These are phyloP conservation scores for Tetratostichococcus sp. DNA, from an alignment of 139 green algal genomes.

Conservation along the genomic window DNA sequence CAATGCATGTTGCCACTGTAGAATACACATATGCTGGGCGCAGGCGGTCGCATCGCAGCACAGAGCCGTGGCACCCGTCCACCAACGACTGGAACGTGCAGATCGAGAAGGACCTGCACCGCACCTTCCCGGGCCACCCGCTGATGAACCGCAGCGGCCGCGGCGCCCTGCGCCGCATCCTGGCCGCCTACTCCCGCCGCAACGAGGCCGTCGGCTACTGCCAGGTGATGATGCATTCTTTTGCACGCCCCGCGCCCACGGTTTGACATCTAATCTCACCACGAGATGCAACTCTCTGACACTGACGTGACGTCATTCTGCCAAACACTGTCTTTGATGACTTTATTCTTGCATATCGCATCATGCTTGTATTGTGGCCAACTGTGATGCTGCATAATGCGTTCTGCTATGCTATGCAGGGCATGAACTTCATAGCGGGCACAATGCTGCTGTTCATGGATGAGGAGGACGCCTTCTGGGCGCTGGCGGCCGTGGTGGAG, in stretches of 20 bases:
- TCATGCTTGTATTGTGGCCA: too few relatives aligned
- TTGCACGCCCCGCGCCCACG: not conserved
- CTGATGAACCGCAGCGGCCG: constrained; percentile 58
- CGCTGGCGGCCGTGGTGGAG: constrained; percentile 64
- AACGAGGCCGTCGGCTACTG: constrained; percentile 80
- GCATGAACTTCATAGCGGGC: constrained; percentile 86
- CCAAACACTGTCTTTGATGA: too few relatives aligned
- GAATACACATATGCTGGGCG: too few relatives aligned
- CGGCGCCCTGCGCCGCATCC: constrained; percentile 56
- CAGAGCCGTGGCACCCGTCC: constrained; percentile 10
- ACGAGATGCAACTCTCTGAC: too few relatives aligned
- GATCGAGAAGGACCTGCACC: constrained; percentile 82
- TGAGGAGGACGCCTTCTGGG: constrained; percentile 91
- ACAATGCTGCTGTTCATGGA: constrained; percentile 77
- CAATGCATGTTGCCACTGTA: too few relatives aligned
- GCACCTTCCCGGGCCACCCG: constrained; percentile 63
- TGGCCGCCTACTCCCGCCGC: constrained; percentile 67
- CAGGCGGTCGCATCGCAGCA: not conserved
- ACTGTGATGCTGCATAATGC: too few relatives aligned
- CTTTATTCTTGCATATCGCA: too few relatives aligned
- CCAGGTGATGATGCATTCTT: constrained; percentile 40
- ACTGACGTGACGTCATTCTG: too few relatives aligned
- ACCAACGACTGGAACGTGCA: constrained; percentile 54
- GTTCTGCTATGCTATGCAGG: constrained; percentile 22
- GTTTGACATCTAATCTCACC: not conserved